phyloP scores from a whole-genome alignment of 1,284 basidiomycete species.

The Cryptococcus hybrid region DNA sequence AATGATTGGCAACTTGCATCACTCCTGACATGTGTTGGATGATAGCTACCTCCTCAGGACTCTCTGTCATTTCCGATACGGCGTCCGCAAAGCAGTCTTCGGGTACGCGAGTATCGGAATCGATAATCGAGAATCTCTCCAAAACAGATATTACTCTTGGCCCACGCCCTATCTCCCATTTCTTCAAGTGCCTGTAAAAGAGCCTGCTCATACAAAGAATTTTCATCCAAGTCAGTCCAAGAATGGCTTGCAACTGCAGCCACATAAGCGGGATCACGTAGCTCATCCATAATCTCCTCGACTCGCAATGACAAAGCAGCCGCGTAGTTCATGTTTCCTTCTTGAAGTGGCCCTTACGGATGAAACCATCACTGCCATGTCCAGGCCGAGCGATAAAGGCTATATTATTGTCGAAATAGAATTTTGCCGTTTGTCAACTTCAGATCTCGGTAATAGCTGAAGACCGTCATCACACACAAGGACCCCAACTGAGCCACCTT shows the following conservation, averaged over 20 bases:
- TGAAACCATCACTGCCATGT: slow-evolving; percentile 68
- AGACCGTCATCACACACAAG: slow-evolving; percentile 59
- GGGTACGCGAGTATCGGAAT: slow-evolving; percentile 81
- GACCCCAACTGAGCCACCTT: slow-evolving; percentile 52
- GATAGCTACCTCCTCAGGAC: slow-evolving; percentile 69
- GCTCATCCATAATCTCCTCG: slow-evolving; percentile 65
- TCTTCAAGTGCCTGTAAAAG: slow-evolving; percentile 52
- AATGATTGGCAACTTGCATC: slow-evolving; percentile 81
- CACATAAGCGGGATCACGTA: slow-evolving; percentile 46
- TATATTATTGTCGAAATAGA: slow-evolving; percentile 80
- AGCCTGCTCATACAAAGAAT: slow-evolving; percentile 35
- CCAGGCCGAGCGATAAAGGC: slow-evolving; percentile 78
- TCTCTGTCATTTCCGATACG: slow-evolving; percentile 71
- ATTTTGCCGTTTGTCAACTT: slow-evolving; percentile 64
- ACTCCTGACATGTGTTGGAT: slow-evolving; percentile 55
- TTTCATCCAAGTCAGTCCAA: slow-evolving; percentile 38
- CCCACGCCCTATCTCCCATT: slow-evolving; percentile 56
- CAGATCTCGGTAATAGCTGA: slow-evolving; percentile 59
- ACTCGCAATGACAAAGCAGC: slow-evolving; percentile 67
- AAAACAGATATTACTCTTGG: slow-evolving; percentile 44
- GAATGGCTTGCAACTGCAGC: slow-evolving; percentile 9
- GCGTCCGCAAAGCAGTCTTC: slow-evolving; percentile 83
- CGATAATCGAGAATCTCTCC: slow-evolving; percentile 64
- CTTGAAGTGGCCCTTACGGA: slow-evolving; percentile 82
- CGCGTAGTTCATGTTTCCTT: slow-evolving; percentile 86